phyloP scores from a whole-genome alignment of 2,329 filamentous ascomycete genomes.

The Penicillium sp. region DNA sequence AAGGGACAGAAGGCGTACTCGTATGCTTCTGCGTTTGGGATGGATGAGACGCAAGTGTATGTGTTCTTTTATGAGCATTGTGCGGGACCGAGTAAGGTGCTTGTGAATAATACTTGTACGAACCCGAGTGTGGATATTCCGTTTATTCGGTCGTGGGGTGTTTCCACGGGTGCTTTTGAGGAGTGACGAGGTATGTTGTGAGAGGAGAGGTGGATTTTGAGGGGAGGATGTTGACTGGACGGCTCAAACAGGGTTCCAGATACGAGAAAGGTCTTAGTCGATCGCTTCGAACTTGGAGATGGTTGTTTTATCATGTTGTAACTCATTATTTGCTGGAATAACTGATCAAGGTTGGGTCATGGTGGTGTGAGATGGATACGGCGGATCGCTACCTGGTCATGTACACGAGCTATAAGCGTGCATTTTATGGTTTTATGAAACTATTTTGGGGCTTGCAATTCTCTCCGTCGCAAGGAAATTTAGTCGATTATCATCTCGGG shows the following conservation, averaged over 20 bases:
- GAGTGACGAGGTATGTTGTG: not conserved
- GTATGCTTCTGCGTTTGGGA: not conserved
- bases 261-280: not conserved
- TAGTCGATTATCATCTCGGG: not conserved
- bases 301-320: not conserved
- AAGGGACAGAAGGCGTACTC: not conserved
- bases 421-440: not conserved
- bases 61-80: constrained; percentile 11
- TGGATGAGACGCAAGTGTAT: constrained; percentile 1
- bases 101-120: constrained; percentile 8
- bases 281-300: not conserved
- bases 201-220: not conserved
- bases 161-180: not conserved
- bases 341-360: not conserved
- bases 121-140: constrained; percentile 9
- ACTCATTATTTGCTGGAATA: not conserved
- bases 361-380: not conserved
- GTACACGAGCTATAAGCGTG: not conserved
- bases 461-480: not conserved
- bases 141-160: constrained; percentile 9
- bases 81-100: constrained; percentile 3
- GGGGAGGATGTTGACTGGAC: not conserved
- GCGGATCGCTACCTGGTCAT: not conserved
- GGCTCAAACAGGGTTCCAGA: not conserved
- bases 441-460: not conserved